Percentiles rank a stretch among this genome's conserved stretches.
Conservation (phyloP, 805 yeast genomes). For the Candida dendrica region DNA sequence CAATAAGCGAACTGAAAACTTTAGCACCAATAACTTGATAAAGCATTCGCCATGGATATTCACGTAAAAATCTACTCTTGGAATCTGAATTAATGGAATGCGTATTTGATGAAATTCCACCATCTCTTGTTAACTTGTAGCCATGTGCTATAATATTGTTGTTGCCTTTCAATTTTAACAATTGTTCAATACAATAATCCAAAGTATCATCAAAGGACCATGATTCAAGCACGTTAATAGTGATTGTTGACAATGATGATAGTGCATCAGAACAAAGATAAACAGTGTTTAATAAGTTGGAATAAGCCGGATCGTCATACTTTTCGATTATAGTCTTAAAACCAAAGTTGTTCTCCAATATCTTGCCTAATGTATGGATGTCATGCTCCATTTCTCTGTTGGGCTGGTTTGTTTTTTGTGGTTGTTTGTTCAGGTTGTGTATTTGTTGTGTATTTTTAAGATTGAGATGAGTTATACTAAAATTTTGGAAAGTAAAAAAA, state of each 20-base stretch:
- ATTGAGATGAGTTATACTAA: too few species aligned
- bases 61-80: slow-evolving; percentile 33
- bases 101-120: slow-evolving; percentile 20
- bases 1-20: slow-evolving; percentile 7
- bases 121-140: slow-evolving; percentile 27
- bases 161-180: slow-evolving; percentile 20
- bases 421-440: too few species aligned
- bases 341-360: neutral
- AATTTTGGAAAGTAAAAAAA: neutral
- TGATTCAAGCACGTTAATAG: neutral
- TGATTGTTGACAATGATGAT: too few species aligned
- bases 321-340: neutral
- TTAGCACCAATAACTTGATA: slow-evolving; percentile 7
- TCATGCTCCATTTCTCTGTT: neutral
- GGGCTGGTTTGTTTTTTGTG: too few species aligned
- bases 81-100: slow-evolving; percentile 30
- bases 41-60: slow-evolving; percentile 33
- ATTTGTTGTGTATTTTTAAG: neutral
- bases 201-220: slow-evolving; percentile 27
- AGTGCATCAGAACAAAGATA: neutral
- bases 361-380: neutral
- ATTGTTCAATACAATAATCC: slow-evolving; percentile 30
- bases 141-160: slow-evolving; percentile 38
- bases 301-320: neutral
- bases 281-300: neutral